Conservation (phyloP, 2,329 filamentous ascomycete species). For the Microcyclosporella mali region DNA sequence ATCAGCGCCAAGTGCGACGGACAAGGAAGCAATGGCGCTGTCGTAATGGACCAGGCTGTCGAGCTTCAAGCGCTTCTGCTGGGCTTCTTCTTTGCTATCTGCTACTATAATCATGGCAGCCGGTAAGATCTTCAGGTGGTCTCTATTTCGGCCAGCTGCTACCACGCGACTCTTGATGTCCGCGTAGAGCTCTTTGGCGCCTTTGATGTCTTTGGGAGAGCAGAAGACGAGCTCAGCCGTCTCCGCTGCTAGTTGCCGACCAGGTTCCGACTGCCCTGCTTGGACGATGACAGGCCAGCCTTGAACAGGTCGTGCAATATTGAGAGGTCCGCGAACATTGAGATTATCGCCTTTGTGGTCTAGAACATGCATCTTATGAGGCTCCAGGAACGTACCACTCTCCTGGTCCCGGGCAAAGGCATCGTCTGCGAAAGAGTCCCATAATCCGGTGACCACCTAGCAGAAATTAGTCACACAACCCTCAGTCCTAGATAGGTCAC, state of each 20-base stretch:
- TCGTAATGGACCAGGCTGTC: slow-evolving; percentile 22
- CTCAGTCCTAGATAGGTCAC: no score
- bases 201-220: slow-evolving; percentile 18
- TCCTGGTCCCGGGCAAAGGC: slow-evolving; percentile 47
- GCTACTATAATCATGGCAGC: slow-evolving; percentile 24
- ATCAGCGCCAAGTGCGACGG: slow-evolving; percentile 20
- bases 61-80: slow-evolving; percentile 20
- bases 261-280: slow-evolving; percentile 23
- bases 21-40: slow-evolving; percentile 21
- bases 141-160: slow-evolving; percentile 16
- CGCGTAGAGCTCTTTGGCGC: slow-evolving; percentile 19
- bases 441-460: slow-evolving; percentile 21
- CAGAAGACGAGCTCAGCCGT: slow-evolving; percentile 25
- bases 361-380: slow-evolving; percentile 47
- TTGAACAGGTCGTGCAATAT: slow-evolving; percentile 22
- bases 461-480: no score
- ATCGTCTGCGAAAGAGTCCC: slow-evolving; percentile 45
- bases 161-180: slow-evolving; percentile 21
- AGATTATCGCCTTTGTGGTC: slow-evolving; percentile 42
- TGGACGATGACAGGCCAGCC: slow-evolving; percentile 26
- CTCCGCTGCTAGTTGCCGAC: slow-evolving; percentile 23
- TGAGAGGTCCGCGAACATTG: slow-evolving; percentile 22
- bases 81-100: slow-evolving; percentile 20
- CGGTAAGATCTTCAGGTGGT: slow-evolving; percentile 24
- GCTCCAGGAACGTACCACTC: slow-evolving; percentile 46